Evolutionary conservation across 2,329 filamentous ascomycete genomes (phyloP).

Genomic region (Colletotrichum chrysophilum): DNA sequence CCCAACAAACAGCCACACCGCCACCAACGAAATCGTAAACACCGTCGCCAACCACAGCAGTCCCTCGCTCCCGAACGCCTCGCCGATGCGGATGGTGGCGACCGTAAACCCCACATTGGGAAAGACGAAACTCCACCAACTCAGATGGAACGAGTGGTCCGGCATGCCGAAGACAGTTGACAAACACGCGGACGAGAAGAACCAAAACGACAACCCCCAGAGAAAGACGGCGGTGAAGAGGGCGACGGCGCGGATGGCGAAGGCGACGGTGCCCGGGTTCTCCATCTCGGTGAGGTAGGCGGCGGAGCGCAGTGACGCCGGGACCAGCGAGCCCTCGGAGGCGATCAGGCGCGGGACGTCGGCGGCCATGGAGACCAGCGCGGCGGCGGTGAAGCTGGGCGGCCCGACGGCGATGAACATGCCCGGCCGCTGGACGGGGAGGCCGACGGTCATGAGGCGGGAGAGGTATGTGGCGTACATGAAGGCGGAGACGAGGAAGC

Average conservation of each 20-base stretch:
- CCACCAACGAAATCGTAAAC: constrained; percentile 53
- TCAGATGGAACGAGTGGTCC: constrained; percentile 40
- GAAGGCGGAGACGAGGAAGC: constrained; percentile 61
- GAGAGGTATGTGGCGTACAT: constrained; percentile 66
- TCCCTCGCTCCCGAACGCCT: constrained; percentile 48
- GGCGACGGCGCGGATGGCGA: constrained; percentile 8
- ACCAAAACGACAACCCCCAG: constrained; percentile 45
- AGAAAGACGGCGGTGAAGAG: constrained; percentile 28
- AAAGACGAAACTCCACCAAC: constrained; percentile 69
- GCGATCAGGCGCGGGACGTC: constrained; percentile 5
- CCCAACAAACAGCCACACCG: constrained; percentile 54
- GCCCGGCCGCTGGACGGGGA: constrained; percentile 62
- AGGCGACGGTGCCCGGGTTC: constrained; percentile 2
- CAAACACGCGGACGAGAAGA: constrained; percentile 54
- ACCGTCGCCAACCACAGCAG: constrained; percentile 54
- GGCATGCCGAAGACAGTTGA: constrained; percentile 44
- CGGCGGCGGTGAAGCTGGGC: constrained; percentile 50
- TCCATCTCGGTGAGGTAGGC: constrained; percentile 12
- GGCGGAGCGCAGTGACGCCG: background rate
- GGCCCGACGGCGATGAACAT: constrained; percentile 72
- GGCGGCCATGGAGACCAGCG: constrained; percentile 25
- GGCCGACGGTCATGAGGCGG: constrained; percentile 60
- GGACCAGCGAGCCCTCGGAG: background rate
- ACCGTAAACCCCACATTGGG: constrained; percentile 62
- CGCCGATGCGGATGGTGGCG: constrained; percentile 57